Base-by-base conservation (phyloP, 192 early-diverging fungal species). In the Backusella westeae region DNA sequence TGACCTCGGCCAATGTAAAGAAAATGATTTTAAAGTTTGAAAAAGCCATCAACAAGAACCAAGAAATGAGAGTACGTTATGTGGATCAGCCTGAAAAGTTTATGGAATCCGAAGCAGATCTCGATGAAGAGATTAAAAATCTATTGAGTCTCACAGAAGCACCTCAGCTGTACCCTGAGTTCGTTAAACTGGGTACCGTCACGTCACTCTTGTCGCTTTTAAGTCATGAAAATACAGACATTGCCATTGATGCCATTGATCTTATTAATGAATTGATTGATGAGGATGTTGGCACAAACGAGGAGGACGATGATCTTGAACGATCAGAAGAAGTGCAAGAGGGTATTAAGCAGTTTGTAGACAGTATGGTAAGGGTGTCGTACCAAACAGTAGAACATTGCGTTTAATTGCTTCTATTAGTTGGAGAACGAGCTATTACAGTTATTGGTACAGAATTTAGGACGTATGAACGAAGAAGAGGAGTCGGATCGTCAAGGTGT, bases 211-310 rank as follows among this genome's bases (percentile, higher is more conserved):
- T 96, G 19, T 89, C 90, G 2, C 85, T 98, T 36, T 77, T 99
- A 38, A 85, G 90, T 42, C 98, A 99, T 78, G 96, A 97, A 65
- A 99, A 99, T 83, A 93, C 91, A 19, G 98, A 99, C 79, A 97
- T 99, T 82, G 82, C 89, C 2, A 90, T 97, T 39, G 91, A 91
- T 34, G 90, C 94, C 1, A 87, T 98, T 46, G 92, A 95, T 77
- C 78, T 98, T 10, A 76, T 97, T n/a, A 94, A 92, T 74, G 97
- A 98, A 84, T 85, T 97, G 68, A 96, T 93, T 10, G 96, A 96
- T 78, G 96, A 98, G 76, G 96, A 98, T 73, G 87, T 94, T 6
- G 87, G 91, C 23, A 81, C 71, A 8, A 80, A 84, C 23, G 86
- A 79, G 26, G 65, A 76, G 15, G 90, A 89, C 68, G 85, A 94